A percentile compares a stretch with the other conserved stretches of the same genome.
Evolutionary conservation across 1,284 basidiomycete genomes (phyloP).

Genomic region (Cutaneotrichosporon mucoides): DNA sequence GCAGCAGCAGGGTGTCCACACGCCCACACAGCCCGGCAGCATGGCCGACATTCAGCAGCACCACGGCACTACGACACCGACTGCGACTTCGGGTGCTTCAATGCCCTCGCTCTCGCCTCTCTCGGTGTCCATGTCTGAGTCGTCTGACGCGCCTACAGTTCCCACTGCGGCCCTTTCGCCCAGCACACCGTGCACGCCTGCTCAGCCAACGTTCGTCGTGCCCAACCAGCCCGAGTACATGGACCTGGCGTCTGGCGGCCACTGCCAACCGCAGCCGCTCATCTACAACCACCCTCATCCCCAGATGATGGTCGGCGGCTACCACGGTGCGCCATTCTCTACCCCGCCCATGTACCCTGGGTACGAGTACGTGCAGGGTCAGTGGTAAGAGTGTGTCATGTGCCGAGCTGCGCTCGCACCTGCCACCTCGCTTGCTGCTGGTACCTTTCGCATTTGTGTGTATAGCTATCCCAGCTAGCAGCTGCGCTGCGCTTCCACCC

Average conservation of each 20-base stretch:
- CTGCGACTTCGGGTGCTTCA: constrained; percentile 2
- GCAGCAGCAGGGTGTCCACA: too few species aligned
- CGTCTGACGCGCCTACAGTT: constrained; percentile 5
- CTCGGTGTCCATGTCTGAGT: constrained; percentile 8
- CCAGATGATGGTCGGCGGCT: constrained; percentile 1
- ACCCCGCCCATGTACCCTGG: constrained; percentile 7
- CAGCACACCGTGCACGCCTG: constrained; percentile 13
- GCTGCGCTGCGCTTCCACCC: neutral
- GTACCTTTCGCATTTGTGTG: neutral
- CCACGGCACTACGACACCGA: too few species aligned
- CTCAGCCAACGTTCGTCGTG: constrained; percentile 12
- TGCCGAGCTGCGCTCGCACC: too few species aligned
- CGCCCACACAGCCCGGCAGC: too few species aligned
- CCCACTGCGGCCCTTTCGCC: constrained; percentile 5
- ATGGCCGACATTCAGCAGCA: too few species aligned
- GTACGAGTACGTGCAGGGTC: constrained; percentile 14
- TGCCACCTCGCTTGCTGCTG: too few species aligned
- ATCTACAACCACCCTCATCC: constrained; percentile 7
- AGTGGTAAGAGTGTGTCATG: constrained; percentile 9
- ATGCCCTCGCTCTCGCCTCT: constrained; percentile 13
- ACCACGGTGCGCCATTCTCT: neutral
- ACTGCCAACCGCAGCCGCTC: neutral
- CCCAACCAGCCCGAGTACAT: constrained; percentile 7
- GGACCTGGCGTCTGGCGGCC: constrained; percentile 2
- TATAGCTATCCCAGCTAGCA: neutral